phyloP scores from a whole-genome alignment of 2,329 filamentous ascomycete species.

The Berkeleyomyces basicola region DNA sequence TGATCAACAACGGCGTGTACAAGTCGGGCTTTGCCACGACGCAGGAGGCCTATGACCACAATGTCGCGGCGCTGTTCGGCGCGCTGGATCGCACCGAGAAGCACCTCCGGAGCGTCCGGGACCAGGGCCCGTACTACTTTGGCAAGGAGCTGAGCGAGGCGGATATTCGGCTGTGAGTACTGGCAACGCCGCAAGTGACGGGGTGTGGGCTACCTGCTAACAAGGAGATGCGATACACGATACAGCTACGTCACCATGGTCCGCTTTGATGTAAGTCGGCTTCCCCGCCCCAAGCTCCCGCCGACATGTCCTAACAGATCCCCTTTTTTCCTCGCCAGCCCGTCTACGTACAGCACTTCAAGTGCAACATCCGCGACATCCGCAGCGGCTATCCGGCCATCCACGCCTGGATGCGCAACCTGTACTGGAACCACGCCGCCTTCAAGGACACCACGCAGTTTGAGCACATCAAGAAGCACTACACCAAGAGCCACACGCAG shows the following conservation, averaged over 20 bases:
- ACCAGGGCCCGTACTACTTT: slow-evolving; percentile 52
- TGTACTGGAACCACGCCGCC: slow-evolving; percentile 71
- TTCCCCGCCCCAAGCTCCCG: not conserved
- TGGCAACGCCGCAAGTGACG: not conserved
- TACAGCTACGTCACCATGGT: slow-evolving; percentile 48
- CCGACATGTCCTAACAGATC: not conserved
- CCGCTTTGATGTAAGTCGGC: slow-evolving; percentile 44
- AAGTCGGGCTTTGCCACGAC: slow-evolving; percentile 73
- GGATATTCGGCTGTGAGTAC: slow-evolving; percentile 51
- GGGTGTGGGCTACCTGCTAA: slow-evolving; percentile 5
- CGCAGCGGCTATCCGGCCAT: slow-evolving; percentile 66
- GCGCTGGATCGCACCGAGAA: slow-evolving; percentile 61
- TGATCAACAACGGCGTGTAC: slow-evolving; percentile 57
- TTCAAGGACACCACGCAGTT: slow-evolving; percentile 78
- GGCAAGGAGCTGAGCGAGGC: slow-evolving; percentile 63
- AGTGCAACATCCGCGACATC: slow-evolving; percentile 75
- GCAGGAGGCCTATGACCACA: slow-evolving; percentile 64
- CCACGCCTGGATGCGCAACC: slow-evolving; percentile 63
- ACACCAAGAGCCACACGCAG: slow-evolving; percentile 44
- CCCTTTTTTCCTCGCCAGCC: slow-evolving; percentile 20
- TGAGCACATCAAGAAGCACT: slow-evolving; percentile 80
- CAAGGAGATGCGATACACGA: not conserved
- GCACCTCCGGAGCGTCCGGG: slow-evolving; percentile 36
- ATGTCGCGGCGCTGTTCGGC: slow-evolving; percentile 54
- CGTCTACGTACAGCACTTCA: slow-evolving; percentile 78